Conservation (phyloP, 139 green algal species). For the Chlamydomonas asymmetrica region DNA sequence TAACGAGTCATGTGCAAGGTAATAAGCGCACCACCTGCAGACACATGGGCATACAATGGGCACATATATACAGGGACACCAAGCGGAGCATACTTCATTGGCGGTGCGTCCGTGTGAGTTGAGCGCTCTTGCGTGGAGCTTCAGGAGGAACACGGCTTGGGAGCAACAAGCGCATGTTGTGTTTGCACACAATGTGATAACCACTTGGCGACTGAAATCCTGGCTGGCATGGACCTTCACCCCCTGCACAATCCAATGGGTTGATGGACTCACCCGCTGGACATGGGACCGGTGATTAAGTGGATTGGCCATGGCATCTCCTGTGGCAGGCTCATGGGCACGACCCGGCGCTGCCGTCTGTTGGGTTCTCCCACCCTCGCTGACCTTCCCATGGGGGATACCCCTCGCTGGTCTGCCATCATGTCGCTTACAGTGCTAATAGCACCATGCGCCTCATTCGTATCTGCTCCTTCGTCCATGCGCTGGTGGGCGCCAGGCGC, state of each 20-base stretch:
- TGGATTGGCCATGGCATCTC: slow-evolving; percentile 19
- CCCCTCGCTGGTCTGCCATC: not conserved
- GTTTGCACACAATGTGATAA: not conserved
- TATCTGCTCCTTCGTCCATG: not conserved
- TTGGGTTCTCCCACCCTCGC: too few species aligned
- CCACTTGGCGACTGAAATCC: too few species aligned
- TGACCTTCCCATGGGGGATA: not conserved
- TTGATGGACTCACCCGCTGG: slow-evolving; percentile 1
- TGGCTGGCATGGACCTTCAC: not conserved
- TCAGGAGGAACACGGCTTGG: not conserved
- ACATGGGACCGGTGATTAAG: slow-evolving; percentile 18
- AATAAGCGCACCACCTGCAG: slow-evolving; percentile 24
- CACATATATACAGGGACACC: not conserved
- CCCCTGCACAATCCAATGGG: not conserved
- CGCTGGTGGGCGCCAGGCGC: not conserved
- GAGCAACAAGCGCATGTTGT: not conserved
- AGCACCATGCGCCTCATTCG: not conserved
- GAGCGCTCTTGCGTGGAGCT: not conserved
- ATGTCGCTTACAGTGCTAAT: not conserved
- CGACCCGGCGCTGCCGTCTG: not conserved
- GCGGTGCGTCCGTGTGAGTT: not conserved
- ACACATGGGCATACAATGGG: not conserved
- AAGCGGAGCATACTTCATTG: not conserved
- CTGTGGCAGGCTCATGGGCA: not conserved
- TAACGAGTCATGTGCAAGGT: slow-evolving; percentile 14